Conservation (phyloP, 1,284 basidiomycete species). For the Sutorius eximius region DNA sequence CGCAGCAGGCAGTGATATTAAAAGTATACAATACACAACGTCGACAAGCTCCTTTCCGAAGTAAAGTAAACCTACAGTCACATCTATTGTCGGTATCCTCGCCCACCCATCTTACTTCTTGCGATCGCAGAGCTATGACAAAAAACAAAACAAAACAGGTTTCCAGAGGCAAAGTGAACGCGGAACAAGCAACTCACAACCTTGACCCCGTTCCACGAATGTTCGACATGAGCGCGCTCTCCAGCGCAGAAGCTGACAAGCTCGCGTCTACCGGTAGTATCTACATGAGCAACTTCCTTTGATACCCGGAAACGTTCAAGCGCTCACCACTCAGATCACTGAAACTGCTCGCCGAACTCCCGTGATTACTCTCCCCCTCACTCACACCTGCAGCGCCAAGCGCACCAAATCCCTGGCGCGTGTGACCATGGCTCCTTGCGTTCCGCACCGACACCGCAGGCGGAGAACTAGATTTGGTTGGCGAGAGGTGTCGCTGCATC, state of each 20-base stretch:
- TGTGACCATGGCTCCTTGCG: conserved; percentile 47
- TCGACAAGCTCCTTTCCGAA: neutral
- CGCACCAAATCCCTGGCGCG: conserved; percentile 41
- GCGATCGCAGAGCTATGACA: conserved; percentile 44
- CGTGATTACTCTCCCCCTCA: conserved; percentile 63
- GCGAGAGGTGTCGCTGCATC: conserved; percentile 52
- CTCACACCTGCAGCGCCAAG: conserved; percentile 40
- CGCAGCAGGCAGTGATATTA: conserved; percentile 9
- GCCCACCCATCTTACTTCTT: conserved; percentile 42
- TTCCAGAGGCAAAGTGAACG: neutral
- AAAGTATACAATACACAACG: conserved; percentile 2
- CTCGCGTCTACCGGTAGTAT: conserved; percentile 51
- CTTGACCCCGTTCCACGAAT: conserved; percentile 31
- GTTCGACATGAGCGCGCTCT: conserved; percentile 67
- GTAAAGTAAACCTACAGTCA: neutral
- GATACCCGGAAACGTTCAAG: neutral
- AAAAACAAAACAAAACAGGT: neutral
- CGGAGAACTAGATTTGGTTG: conserved; percentile 59
- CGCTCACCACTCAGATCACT: conserved; percentile 76
- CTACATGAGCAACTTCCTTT: conserved; percentile 3
- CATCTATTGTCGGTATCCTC: conserved; percentile 33
- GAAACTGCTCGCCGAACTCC: conserved; percentile 74
- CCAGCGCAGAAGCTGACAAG: conserved; percentile 70
- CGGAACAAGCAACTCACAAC: conserved; percentile 20
- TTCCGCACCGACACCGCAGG: conserved; percentile 55